Base-by-base conservation (phyloP, 768 basidiomycete species). In the Pilatotrama ljubarskyi region DNA sequence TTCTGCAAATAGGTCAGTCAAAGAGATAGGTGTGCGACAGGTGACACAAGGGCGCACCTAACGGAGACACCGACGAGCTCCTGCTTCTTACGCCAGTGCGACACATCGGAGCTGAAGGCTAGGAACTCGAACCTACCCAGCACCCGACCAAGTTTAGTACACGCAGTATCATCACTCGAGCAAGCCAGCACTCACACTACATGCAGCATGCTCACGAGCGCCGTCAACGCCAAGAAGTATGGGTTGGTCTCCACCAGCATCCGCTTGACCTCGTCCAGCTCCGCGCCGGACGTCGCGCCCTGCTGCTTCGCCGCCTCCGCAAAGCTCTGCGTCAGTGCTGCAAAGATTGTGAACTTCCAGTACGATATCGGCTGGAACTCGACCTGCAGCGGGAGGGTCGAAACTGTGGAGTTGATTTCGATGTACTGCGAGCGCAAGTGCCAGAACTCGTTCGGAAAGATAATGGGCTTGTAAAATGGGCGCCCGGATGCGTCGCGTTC, bases 371-470 rank as follows among this genome's bases (percentile, higher is more conserved):
- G 91, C 67, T 90, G 85, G 77, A 95, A 90, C 0, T 83, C 83
- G 63, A 99, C 81, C 63, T 87, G 84, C 18, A 99, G 78, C 1
- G 96, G 94, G 0, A 98, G 76, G 9, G 71, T 80, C 9, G 84
- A 79, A 3, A 91, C 93, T 1, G 93, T 92, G n/a, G 78, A 72
- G 72, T 98, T 98, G 72, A 98, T 82, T 67, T 95, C 90, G 57
- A 84, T 72, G 66, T 92, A 87, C 60, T 95, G 88, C 41, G 89
- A 87, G 38, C 86, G 84, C 29, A 93, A 81, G 63, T 90, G 84
- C 94, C 96, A 98, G 75, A 98, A 98, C 69, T 97, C 94, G 70
- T 98, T 98, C 14, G 93, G 84, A 74, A 90, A 98, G 37, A 98
- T 70, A 59, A 95, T 86, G 9, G 96, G 96, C 68, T 86, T 90